Conservation (phyloP, 106 monocot species). For the Acorus gramineus region DNA sequence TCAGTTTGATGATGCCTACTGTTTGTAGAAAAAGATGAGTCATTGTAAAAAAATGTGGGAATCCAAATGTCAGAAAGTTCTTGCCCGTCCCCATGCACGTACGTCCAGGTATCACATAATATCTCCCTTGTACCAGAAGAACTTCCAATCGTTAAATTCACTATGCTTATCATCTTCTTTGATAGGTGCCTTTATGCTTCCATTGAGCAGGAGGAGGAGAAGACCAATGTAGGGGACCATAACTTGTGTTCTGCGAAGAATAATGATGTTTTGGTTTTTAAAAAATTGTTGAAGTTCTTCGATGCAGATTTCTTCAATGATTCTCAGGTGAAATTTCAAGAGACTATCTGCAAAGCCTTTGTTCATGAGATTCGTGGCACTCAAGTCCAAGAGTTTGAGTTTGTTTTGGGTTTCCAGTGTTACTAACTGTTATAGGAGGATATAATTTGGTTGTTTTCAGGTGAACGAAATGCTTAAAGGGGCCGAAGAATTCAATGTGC, state of each 20-base stretch:
- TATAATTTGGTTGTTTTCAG: constrained; percentile 18
- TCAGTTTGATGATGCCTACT: too few relatives aligned
- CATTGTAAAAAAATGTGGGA: constrained; percentile 18
- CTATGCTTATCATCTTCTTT: not conserved
- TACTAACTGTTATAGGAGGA: not conserved
- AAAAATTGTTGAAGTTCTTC: constrained; percentile 35
- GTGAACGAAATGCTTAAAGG: constrained; percentile 72
- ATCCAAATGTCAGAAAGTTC: constrained; percentile 19
- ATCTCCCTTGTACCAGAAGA: constrained; percentile 32
- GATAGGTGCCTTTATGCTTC: not conserved
- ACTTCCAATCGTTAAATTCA: not conserved
- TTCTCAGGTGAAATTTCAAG: constrained; percentile 36
- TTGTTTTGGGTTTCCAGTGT: not conserved
- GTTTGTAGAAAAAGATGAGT: constrained; percentile 7
- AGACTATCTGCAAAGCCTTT: not conserved
- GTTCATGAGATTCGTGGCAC: not conserved
- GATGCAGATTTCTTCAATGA: constrained; percentile 73
- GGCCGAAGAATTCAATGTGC: constrained; percentile 60
- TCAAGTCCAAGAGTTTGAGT: not conserved
- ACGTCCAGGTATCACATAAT: constrained; percentile 51
- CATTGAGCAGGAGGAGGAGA: constrained; percentile 27
- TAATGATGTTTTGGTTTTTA: constrained; percentile 27
- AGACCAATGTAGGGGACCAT: constrained; percentile 6
- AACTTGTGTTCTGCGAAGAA: constrained; percentile 11
- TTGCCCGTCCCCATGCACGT: constrained; percentile 20